phyloP scores from a whole-genome alignment of 2,329 filamentous ascomycete species.

The Samsoniella hepiali region DNA sequence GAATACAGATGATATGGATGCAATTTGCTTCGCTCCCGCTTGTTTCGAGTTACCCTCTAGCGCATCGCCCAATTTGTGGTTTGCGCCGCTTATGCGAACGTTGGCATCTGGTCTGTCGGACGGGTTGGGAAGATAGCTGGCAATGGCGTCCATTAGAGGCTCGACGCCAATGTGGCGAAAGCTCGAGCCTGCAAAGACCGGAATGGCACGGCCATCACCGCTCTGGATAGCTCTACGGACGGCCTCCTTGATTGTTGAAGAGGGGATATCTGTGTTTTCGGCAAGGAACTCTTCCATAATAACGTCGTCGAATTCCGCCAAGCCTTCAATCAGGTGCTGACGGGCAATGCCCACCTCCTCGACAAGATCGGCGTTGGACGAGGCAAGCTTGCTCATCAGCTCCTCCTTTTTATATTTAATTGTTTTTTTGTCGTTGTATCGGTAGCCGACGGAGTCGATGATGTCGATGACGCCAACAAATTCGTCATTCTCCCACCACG shows the following conservation, averaged over 20 bases:
- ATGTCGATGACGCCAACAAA: constrained; percentile 85
- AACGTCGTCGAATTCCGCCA: constrained; percentile 84
- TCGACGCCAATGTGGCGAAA: constrained; percentile 94
- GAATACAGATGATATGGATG: constrained; percentile 69
- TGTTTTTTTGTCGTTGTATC: constrained; percentile 55
- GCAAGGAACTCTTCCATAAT: constrained; percentile 85
- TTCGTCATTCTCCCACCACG: constrained; percentile 82
- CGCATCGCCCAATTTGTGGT: constrained; percentile 34
- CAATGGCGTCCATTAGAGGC: constrained; percentile 81
- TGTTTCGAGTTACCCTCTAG: constrained; percentile 40
- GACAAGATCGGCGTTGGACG: constrained; percentile 49
- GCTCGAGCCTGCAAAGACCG: constrained; percentile 87
- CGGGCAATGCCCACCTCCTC: constrained; percentile 73
- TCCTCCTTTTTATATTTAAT: constrained; percentile 33
- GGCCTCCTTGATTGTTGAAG: constrained; percentile 65
- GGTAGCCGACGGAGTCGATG: constrained; percentile 69
- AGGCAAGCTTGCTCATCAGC: constrained; percentile 39
- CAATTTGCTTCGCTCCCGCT: constrained; percentile 31
- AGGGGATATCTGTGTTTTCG: constrained; percentile 68
- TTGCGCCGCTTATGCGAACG: constrained; percentile 64
- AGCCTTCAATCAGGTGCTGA: constrained; percentile 71
- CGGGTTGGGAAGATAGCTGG: constrained; percentile 83
- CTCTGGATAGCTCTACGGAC: constrained; percentile 69
- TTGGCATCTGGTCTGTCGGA: constrained; percentile 75
- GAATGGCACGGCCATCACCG: constrained; percentile 70